These are phyloP conservation scores for Cutaneotrichosporon cavernicola DNA, from an alignment of 1,284 basidiomycete genomes.

Conservation along the genomic window DNA sequence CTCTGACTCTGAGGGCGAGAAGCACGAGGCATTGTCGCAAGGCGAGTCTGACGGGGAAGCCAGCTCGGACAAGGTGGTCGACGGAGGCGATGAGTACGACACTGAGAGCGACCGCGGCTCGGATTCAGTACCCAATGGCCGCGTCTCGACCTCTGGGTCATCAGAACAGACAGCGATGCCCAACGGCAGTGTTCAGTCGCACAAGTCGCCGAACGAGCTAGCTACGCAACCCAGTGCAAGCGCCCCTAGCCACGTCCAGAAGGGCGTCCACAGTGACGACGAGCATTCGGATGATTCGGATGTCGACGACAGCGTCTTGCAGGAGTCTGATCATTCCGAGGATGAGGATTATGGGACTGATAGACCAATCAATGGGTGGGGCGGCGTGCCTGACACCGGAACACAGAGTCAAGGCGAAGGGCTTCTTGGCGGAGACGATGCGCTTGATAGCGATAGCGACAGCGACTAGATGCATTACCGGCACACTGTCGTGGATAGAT, in stretches of 20 bases:
- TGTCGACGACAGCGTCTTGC: background rate
- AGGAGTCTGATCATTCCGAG: background rate
- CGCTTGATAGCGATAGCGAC: background rate
- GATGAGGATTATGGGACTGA: background rate
- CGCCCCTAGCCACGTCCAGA: background rate
- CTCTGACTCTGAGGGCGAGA: background rate
- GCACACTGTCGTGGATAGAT: too few species aligned
- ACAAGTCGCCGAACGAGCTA: background rate
- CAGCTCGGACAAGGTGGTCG: background rate
- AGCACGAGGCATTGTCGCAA: background rate
- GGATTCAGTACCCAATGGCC: background rate
- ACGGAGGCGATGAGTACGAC: background rate
- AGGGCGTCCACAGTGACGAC: background rate
- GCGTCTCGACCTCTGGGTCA: background rate
- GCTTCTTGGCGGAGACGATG: conserved; percentile 4
- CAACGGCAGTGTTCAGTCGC: background rate
- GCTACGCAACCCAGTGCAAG: background rate
- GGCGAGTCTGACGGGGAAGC: background rate
- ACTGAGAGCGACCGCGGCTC: background rate
- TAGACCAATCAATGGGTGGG: background rate
- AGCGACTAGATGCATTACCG: background rate
- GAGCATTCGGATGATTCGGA: background rate
- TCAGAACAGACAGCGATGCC: background rate
- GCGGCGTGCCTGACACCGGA: background rate
- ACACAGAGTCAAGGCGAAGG: background rate